Conservation (phyloP, 73 alveolate species). For the Paramecium pentaurelia region DNA sequence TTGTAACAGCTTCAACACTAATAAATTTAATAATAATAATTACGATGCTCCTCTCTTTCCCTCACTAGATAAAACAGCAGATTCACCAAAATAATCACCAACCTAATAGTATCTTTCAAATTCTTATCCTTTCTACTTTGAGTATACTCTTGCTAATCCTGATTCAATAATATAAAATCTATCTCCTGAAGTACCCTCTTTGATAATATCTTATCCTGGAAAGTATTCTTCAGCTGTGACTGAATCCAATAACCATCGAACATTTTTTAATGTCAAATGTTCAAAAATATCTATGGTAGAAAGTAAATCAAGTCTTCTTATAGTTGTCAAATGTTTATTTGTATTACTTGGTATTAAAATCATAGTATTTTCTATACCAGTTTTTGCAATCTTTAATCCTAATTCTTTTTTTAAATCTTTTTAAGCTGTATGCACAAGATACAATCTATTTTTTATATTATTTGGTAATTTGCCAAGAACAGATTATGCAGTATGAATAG, state of each 20-base stretch:
- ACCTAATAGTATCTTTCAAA: conserved; percentile 50
- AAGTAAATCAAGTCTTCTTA: conserved; percentile 57
- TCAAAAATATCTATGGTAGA: conserved; percentile 57
- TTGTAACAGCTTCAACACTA: conserved; percentile 60
- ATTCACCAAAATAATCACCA: conserved; percentile 62
- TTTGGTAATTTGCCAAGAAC: conserved; percentile 17
- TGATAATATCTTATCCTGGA: conserved; percentile 50
- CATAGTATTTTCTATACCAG: conserved; percentile 59
- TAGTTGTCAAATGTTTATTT: conserved; percentile 41
- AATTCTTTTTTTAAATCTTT: conserved; percentile 55
- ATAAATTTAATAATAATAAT: neutral
- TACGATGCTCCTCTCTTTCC: conserved; percentile 61
- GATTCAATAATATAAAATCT: conserved; percentile 51
- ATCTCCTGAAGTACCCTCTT: conserved; percentile 60
- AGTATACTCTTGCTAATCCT: conserved; percentile 57
- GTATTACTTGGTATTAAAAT: conserved; percentile 55
- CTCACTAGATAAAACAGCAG: conserved; percentile 48
- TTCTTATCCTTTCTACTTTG: conserved; percentile 32
- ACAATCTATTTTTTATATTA: conserved; percentile 36
- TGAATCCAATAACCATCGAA: conserved; percentile 49
- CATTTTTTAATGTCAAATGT: conserved; percentile 47
- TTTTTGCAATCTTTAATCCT: conserved; percentile 57
- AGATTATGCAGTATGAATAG: conserved; percentile 54
- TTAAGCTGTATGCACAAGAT: conserved; percentile 49
- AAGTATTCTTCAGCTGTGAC: conserved; percentile 1